Conservation (phyloP, 371 early-diverging fungal genomes). For the Smittium culicis region DNA sequence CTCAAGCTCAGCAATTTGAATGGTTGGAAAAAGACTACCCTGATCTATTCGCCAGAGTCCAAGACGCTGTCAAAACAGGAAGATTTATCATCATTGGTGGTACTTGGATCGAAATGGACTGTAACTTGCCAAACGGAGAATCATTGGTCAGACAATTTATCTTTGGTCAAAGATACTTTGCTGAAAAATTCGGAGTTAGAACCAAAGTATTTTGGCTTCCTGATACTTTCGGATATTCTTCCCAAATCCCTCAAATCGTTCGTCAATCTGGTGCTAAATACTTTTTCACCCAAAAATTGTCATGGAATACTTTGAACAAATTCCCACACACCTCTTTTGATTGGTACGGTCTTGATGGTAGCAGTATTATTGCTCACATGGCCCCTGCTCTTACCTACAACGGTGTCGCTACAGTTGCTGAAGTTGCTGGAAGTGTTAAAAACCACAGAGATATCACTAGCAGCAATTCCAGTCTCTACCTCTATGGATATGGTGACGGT, state of each 20-base stretch:
- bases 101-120: slow-evolving; percentile 97
- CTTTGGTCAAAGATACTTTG: slow-evolving; percentile 75
- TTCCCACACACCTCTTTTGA: slow-evolving; percentile 90
- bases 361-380: slow-evolving; percentile 66
- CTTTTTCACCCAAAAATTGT: slow-evolving; percentile 95
- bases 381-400: slow-evolving; percentile 71
- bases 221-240: slow-evolving; percentile 70
- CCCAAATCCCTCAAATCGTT: slow-evolving; percentile 84
- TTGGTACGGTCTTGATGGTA: slow-evolving; percentile 65
- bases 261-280: slow-evolving; percentile 66
- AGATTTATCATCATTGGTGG: slow-evolving; percentile 89
- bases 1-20: slow-evolving; percentile 91
- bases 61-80: slow-evolving; percentile 48
- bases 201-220: slow-evolving; percentile 89
- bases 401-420: slow-evolving; percentile 40
- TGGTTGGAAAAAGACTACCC: slow-evolving; percentile 83
- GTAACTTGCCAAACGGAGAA: slow-evolving; percentile 92
- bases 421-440: slow-evolving; percentile 45
- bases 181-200: slow-evolving; percentile 66
- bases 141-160: slow-evolving; percentile 85
- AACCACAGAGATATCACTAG: slow-evolving; percentile 71
- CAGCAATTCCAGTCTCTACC: slow-evolving; percentile 62
- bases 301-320: slow-evolving; percentile 97
- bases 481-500: slow-evolving; percentile 94
- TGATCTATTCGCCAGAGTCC: slow-evolving; percentile 57